Base-by-base conservation (phyloP, 768 basidiomycete genomes). In the Kwoniella newhampshirensis region DNA sequence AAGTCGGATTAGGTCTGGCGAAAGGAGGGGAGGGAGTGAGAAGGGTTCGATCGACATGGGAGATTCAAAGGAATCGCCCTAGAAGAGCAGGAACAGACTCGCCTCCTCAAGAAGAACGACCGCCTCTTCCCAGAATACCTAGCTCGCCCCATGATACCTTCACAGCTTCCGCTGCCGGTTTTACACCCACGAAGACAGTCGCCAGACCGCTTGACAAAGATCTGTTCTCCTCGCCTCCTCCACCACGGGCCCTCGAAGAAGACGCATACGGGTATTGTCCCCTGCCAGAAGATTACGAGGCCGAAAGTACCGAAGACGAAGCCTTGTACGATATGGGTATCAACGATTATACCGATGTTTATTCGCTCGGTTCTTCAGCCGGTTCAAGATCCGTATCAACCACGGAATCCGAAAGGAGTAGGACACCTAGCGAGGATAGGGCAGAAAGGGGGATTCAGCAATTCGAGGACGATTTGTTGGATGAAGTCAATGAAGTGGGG, bases 221-320 rank as follows among this genome's bases (percentile, higher is more conserved):
- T 30, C 26, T 54, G n/a, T 37, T 45, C 43, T 20, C 26, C 18
- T 42, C 53, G 3, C 54, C 51, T 11, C 54, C 51, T 7, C 57
- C 59, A 11, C 59, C 66, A 17, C 30, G 21, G 8, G 32, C 40
- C 2, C 15, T 66, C 7, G 63, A 66, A 2, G 67, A 71, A 51
- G 63, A 68, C 21, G 67, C 55, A 26, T 71, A 58, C 40, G 70
- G 67, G 7, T 71, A 68, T 45, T 61, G 54, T 21, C 67, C 67
- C 20, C 49, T 73, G 18, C 71, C 71, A 5, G 62, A 60, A 4
- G 68, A 73, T 44, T 73, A 73, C 54, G 70, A 72, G 40, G 65
- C 40, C 23, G 60, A 66, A 49, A 60, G 57, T 40, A 64, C 66
- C 5, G 70, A 71, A 18, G 70, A 71, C 48, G 63, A 63, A 44